Percentiles rank a stretch among this genome's conserved stretches.
phyloP scores from a whole-genome alignment of 2,329 filamentous ascomycete species.

The Leptographium galeiforme region DNA sequence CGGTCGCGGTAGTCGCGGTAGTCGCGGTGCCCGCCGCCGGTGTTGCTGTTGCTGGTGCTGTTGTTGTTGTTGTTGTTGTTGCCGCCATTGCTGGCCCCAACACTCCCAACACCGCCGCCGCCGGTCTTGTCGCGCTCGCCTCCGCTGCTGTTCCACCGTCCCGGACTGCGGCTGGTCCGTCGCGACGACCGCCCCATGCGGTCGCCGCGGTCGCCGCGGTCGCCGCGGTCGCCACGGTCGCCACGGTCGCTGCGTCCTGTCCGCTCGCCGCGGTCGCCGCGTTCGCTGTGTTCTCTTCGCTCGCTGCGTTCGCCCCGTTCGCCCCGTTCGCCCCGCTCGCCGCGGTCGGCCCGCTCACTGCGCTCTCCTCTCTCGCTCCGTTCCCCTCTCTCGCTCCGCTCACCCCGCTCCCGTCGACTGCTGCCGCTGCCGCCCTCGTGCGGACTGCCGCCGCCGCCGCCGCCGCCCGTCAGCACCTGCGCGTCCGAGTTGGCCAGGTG shows the following conservation, averaged over 20 bases:
- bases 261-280: conserved; percentile 21
- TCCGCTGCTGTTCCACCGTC: neutral
- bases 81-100: neutral
- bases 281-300: neutral
- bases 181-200: conserved; percentile 16
- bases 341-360: conserved; percentile 20
- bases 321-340: conserved; percentile 11
- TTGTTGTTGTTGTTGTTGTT: neutral
- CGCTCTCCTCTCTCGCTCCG: neutral
- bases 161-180: neutral
- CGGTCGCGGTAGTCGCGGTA: neutral
- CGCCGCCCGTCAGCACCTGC: conserved; percentile 39
- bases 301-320: conserved; percentile 8
- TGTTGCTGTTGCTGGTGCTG: neutral
- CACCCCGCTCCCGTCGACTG: conserved; percentile 13
- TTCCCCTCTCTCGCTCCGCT: conserved; percentile 8
- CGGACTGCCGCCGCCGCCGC: conserved; percentile 21
- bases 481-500: conserved; percentile 40
- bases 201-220: conserved; percentile 12
- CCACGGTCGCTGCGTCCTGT: conserved; percentile 16
- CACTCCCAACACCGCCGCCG: neutral
- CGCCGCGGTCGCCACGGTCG: conserved; percentile 15
- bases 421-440: neutral
- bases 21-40: neutral
- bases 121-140: neutral